Evolutionary conservation across 495 filamentous ascomycete species (phyloP).

Genomic region (Neurospora intermedia): DNA sequence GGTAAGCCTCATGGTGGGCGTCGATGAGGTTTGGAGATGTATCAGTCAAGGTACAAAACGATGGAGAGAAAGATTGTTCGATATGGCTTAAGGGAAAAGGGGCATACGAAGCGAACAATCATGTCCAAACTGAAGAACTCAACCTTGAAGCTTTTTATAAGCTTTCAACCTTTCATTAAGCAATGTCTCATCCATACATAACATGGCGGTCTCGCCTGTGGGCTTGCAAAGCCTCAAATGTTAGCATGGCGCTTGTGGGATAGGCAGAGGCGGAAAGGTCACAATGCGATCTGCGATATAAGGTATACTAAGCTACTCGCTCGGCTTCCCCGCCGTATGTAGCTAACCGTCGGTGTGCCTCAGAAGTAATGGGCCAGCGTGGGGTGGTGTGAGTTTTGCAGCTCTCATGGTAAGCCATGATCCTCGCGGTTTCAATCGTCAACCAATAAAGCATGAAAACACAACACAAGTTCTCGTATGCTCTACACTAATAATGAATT

Average conservation of each 20-base stretch:
- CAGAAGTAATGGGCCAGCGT: not conserved
- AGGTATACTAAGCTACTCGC: not conserved
- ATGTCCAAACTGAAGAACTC: not conserved
- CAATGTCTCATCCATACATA: not conserved
- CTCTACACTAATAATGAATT: not conserved
- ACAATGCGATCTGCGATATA: not conserved
- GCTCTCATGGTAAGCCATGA: not conserved
- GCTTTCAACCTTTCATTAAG: not conserved
- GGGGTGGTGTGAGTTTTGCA: not conserved
- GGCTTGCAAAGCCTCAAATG: not conserved
- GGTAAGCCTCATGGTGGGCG: constrained; percentile 6
- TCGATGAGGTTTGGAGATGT: not conserved
- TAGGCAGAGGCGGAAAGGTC: not conserved
- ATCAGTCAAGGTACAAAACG: not conserved
- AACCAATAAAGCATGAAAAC: not conserved
- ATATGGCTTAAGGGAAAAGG: not conserved
- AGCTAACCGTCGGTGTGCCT: not conserved
- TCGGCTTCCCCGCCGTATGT: not conserved
- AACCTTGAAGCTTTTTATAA: not conserved
- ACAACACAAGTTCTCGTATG: not conserved
- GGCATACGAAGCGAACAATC: not conserved
- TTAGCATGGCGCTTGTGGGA: not conserved
- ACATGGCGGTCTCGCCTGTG: not conserved
- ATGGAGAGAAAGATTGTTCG: not conserved
- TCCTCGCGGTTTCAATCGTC: not conserved